Conservation (phyloP, 768 basidiomycete genomes). For the Favolaschia claudopus region DNA sequence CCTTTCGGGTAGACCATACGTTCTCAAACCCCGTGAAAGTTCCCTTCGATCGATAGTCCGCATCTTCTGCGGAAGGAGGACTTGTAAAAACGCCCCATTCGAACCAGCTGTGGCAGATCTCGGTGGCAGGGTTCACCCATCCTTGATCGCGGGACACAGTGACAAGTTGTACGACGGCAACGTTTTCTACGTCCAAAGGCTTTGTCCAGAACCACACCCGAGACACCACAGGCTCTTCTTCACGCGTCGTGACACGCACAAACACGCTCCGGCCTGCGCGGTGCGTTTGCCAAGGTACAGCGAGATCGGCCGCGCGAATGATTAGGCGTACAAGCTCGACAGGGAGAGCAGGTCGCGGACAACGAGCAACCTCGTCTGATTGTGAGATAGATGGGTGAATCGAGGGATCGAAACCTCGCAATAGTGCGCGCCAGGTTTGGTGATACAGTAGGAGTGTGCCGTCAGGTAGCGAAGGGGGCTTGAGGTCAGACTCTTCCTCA, state of each 20-base stretch:
- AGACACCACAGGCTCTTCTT: too few species aligned
- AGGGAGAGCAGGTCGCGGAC: slow-evolving; percentile 4
- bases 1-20: neutral
- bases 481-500: neutral
- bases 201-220: too few species aligned
- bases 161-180: too few species aligned
- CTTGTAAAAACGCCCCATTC: slow-evolving; percentile 7
- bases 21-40: slow-evolving; percentile 1
- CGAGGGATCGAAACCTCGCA: neutral
- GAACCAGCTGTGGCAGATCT: too few species aligned
- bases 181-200: too few species aligned
- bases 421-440: slow-evolving; percentile 11
- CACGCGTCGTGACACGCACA: too few species aligned
- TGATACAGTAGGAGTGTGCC: slow-evolving; percentile 1
- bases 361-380: too few species aligned
- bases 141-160: too few species aligned
- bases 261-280: neutral
- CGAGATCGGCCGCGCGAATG: slow-evolving; percentile 5
- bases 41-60: neutral
- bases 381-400: too few species aligned
- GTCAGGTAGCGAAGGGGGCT: neutral
- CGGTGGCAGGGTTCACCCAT: too few species aligned
- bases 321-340: slow-evolving; percentile 14
- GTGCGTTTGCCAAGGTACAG: slow-evolving; percentile 8
- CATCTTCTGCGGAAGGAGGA: neutral